A percentile compares a stretch with the other conserved stretches of the same genome.
Conservation (phyloP, 164 flowering plant species). For the Nelumbo lutea region DNA sequence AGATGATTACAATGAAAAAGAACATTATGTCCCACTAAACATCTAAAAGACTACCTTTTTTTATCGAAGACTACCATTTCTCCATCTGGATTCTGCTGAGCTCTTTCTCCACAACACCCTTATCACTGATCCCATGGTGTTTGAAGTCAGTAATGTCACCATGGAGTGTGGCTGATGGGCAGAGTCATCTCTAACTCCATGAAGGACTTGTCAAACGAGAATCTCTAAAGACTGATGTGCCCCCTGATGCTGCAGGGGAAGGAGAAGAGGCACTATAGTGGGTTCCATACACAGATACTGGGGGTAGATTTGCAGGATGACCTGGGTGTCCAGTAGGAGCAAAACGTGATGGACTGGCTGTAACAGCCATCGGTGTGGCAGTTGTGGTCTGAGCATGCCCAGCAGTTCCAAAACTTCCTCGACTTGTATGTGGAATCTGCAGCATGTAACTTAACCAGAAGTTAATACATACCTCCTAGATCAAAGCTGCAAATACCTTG, state of each 20-base stretch:
- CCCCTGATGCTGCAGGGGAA: constrained; percentile 99
- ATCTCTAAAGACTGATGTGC: constrained; percentile 79
- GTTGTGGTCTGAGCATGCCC: constrained; percentile 23
- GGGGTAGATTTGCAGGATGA: constrained; percentile 40
- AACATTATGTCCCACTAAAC: no score
- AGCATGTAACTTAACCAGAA: no score
- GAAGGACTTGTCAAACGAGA: constrained; percentile 68
- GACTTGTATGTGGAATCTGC: constrained; percentile 51
- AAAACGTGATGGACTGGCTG: constrained; percentile 78
- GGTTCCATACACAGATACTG: constrained; percentile 70
- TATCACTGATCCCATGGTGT: not conserved
- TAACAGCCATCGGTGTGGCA: constrained; percentile 9
- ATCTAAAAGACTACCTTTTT: no score
- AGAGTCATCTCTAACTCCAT: constrained; percentile 50
- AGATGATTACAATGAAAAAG: no score
- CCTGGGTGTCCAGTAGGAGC: constrained; percentile 59
- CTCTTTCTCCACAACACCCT: not conserved
- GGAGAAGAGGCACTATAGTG: constrained; percentile 80
- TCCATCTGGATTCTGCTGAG: no score
- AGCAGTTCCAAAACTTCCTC: constrained; percentile 36
- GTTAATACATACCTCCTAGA: no score
- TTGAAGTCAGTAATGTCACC: not conserved
- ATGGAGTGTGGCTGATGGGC: not conserved
- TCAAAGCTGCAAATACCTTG: no score
- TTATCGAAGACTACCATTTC: no score